Percentiles rank a stretch among this genome's conserved stretches.
Conservation (phyloP, 129 eudicot genomes). For the Escallonia herrerae region DNA sequence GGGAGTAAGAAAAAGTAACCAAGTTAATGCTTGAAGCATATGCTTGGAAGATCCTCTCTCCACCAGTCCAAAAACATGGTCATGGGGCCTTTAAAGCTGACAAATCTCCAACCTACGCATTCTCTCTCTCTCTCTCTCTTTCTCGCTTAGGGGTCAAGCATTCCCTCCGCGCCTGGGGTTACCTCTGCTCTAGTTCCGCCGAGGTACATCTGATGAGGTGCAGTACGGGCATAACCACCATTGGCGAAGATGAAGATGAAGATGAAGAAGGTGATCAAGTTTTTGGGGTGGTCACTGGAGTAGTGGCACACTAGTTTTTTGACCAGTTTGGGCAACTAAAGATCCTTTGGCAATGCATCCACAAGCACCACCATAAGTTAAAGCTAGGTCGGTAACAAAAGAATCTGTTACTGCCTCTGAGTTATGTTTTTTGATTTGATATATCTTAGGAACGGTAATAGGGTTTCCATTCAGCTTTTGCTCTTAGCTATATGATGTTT, state of each 20-base stretch:
- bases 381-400: background rate
- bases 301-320: background rate
- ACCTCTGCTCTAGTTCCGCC: no score
- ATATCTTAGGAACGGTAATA: background rate
- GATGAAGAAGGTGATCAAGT: background rate
- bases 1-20: background rate
- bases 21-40: conserved; percentile 30
- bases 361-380: no score
- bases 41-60: conserved; percentile 44
- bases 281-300: background rate
- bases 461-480: no score
- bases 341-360: conserved; percentile 8
- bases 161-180: background rate
- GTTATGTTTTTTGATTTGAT: background rate
- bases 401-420: background rate
- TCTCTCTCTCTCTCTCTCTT: background rate
- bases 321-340: background rate
- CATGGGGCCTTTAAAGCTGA: background rate
- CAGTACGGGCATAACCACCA: background rate
- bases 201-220: background rate
- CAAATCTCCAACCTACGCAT: background rate
- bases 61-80: background rate
- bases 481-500: no score
- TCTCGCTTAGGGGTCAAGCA: background rate
- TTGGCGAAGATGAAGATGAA: background rate